Base-by-base conservation (phyloP, 2,329 filamentous ascomycete genomes). In the Penicillium oxalicum region DNA sequence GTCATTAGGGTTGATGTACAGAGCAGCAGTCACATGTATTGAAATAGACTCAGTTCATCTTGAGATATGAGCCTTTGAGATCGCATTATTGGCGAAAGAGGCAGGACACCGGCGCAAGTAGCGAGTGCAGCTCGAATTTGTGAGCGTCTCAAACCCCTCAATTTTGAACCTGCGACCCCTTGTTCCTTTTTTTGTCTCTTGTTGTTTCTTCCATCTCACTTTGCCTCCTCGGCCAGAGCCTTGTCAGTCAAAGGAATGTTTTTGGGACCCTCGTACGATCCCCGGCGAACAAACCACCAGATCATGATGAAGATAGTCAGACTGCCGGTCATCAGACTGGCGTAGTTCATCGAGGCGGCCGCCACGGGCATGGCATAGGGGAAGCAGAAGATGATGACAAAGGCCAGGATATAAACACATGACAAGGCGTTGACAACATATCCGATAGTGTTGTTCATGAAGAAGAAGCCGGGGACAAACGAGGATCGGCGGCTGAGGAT, bases 381-480 rank as follows among this genome's bases (percentile, higher is more conserved):
- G 68, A 83, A 82, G 59, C 78, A 81, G 65, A 78, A 83, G 49
- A 83, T 76, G n/a, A 80, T 68, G 45, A 78, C 71, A 55, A 82
- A 82, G 18, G 79, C 66, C 1, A 73, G 58, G 47, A 82, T 81
- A 45, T 81, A 76, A 36, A 75, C 56, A 12, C 79, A 76, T 5
- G 77, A 70, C 4, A 75, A 53, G 9, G 65, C 48, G 55, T 82
- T 82, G 57, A 82, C 59, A 2, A 66, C 51, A 36, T 67, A 75
- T 1, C 79, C 79, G n/a, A 73, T 61, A 4, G 61, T 68, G 7
- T 78, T 76, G 44, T 61, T 65, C 59, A 82, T 72, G 55, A 74
- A 73, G 63, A 83, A 83, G 1, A 74, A 73, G 0, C 79, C 80
- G 1, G 65, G 64, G 4, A 71, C 71, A 47, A 83, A 77, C 47